Evolutionary conservation across 1,139 yeast genomes (phyloP).

Genomic region (Taphrina deformans): DNA sequence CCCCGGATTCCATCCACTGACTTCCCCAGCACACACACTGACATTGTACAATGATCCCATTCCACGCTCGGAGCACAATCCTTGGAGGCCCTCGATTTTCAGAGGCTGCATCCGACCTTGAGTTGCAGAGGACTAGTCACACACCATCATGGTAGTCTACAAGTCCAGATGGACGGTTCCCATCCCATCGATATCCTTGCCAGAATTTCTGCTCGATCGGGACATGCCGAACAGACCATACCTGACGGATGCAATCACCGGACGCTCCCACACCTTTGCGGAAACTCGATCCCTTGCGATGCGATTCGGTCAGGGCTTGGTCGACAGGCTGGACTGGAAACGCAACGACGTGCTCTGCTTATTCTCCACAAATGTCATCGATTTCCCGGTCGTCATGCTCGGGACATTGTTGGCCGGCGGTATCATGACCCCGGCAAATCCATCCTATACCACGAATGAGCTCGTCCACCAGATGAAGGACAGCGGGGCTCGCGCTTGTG

Average conservation of each 20-base stretch:
- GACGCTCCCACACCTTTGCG: slow-evolving; percentile 12
- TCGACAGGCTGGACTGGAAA: slow-evolving; percentile 40
- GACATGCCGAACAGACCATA: slow-evolving; percentile 26
- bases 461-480: slow-evolving; percentile 45
- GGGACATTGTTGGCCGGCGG: slow-evolving; percentile 46
- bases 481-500: slow-evolving; percentile 43
- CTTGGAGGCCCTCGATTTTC: too few relatives aligned
- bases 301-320: slow-evolving; percentile 37
- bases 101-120: too few relatives aligned
- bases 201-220: slow-evolving; percentile 29
- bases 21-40: too few relatives aligned
- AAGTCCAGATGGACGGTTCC: neutral
- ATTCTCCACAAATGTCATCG: slow-evolving; percentile 44
- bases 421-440: slow-evolving; percentile 46
- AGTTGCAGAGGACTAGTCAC: too few relatives aligned
- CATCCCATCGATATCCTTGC: slow-evolving; percentile 15
- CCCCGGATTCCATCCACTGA: too few relatives aligned
- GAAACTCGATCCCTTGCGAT: neutral
- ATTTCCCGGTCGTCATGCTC: slow-evolving; percentile 43
- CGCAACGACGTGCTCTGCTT: slow-evolving; percentile 45
- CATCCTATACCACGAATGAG: slow-evolving; percentile 45
- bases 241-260: slow-evolving; percentile 23
- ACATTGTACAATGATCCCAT: too few relatives aligned
- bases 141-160: neutral
- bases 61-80: too few relatives aligned